Conservation (phyloP, 306 rosid species). For the Astragalus glycyphyllos region DNA sequence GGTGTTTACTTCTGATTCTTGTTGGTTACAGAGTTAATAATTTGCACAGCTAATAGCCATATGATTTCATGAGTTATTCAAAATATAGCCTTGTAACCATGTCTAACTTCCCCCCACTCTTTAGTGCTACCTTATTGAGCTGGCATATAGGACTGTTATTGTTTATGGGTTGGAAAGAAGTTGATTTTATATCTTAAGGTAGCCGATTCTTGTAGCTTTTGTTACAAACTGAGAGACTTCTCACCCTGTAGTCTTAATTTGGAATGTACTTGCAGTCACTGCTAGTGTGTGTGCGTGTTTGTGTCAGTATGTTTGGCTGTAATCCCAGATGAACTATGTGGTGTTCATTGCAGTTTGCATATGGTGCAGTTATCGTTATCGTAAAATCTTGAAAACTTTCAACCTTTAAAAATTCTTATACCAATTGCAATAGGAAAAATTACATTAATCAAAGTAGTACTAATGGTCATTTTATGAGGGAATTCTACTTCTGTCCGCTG, state of each 20-base stretch:
- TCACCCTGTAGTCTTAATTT: neutral
- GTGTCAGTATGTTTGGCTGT: neutral
- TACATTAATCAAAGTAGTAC: too few relatives aligned
- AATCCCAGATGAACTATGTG: neutral
- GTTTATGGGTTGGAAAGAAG: constrained; percentile 23
- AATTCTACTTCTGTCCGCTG: too few relatives aligned
- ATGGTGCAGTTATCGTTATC: too few relatives aligned
- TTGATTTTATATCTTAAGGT: neutral
- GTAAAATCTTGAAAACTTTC: too few relatives aligned
- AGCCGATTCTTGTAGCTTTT: constrained; percentile 1
- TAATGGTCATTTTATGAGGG: too few relatives aligned
- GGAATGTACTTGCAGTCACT: neutral
- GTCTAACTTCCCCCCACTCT: too few relatives aligned
- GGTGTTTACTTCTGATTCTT: constrained; percentile 15
- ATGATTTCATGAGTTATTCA: constrained; percentile 18
- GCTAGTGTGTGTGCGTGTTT: neutral
- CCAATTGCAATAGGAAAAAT: neutral
- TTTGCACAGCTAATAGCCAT: constrained; percentile 27
- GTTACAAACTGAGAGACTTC: neutral
- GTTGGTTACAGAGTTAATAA: constrained; percentile 6
- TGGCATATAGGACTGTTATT: neutral
- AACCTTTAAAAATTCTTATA: too few relatives aligned
- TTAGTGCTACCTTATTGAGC: neutral
- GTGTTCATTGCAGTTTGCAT: neutral
- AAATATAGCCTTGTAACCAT: neutral